Evolutionary conservation across 176 grass and related monocot genomes (phyloP).

Genomic region (Phyllostachys edulis): DNA sequence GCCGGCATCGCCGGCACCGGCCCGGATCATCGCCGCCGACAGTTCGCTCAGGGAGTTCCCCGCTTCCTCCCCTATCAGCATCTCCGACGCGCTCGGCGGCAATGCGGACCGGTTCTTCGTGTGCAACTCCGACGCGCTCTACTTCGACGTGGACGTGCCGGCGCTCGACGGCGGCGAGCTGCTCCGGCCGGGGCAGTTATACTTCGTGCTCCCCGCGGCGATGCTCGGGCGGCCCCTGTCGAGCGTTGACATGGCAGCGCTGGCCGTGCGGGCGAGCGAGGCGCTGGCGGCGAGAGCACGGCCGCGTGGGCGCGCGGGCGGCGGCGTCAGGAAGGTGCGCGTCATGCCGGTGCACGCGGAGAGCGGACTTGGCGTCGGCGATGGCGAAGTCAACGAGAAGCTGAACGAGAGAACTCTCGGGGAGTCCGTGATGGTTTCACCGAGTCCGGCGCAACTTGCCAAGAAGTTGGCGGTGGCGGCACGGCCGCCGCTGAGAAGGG

Average conservation of each 20-base stretch:
- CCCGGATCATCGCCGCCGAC: constrained; percentile 49
- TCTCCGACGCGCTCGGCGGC: constrained; percentile 37
- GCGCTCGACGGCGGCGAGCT: constrained; percentile 35
- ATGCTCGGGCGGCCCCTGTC: constrained; percentile 46
- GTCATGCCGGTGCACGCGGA: constrained; percentile 35
- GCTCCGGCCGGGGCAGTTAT: constrained; percentile 50
- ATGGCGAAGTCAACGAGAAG: constrained; percentile 38
- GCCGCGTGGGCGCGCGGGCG: neutral
- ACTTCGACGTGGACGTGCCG: constrained; percentile 49
- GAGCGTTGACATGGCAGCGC: constrained; percentile 56
- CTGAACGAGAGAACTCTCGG: constrained; percentile 57
- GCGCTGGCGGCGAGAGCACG: constrained; percentile 25
- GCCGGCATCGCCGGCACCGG: constrained; percentile 24
- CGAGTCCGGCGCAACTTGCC: neutral
- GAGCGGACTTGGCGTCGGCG: neutral
- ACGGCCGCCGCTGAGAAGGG: constrained; percentile 4
- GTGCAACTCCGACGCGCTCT: constrained; percentile 69
- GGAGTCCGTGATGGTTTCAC: neutral
- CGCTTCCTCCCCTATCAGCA: neutral
- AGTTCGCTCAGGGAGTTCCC: constrained; percentile 56
- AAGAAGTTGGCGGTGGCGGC: neutral
- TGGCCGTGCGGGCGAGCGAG: constrained; percentile 57
- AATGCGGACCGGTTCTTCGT: constrained; percentile 32
- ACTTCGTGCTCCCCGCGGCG: constrained; percentile 56
- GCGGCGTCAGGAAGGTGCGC: constrained; percentile 23